Evolutionary conservation across 108 stramenopile genomes (phyloP).

Genomic region (Nitzschia sp.): DNA sequence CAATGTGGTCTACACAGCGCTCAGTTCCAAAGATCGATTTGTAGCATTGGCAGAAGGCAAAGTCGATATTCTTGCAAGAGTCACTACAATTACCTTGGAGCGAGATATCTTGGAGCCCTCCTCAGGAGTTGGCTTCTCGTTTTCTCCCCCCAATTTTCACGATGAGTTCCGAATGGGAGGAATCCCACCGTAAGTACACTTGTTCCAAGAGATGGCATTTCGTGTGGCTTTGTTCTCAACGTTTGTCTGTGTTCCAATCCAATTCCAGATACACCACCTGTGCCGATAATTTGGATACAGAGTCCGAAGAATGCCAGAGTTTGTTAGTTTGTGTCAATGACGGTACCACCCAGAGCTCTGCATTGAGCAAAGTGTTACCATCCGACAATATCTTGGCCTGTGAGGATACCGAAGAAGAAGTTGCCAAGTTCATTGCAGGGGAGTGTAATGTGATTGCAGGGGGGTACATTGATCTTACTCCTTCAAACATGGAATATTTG

Average conservation of each 20-base stretch:
- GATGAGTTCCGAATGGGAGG: slow-evolving; percentile 42
- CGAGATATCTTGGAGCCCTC: slow-evolving; percentile 39
- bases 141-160: slow-evolving; percentile 51
- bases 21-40: slow-evolving; percentile 34
- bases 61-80: slow-evolving; percentile 54
- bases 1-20: slow-evolving; percentile 18
- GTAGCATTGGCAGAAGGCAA: slow-evolving; percentile 27
- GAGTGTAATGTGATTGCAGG: slow-evolving; percentile 33
- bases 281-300: slow-evolving; percentile 32
- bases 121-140: slow-evolving; percentile 34
- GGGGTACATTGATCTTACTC: slow-evolving; percentile 10
- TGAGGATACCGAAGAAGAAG: slow-evolving; percentile 2
- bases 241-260: background rate
- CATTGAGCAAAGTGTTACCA: slow-evolving; percentile 12
- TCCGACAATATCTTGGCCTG: slow-evolving; percentile 19
- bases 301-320: slow-evolving; percentile 19
- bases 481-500: background rate
- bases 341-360: slow-evolving; percentile 23
- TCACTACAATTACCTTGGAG: slow-evolving; percentile 29
- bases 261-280: slow-evolving; percentile 22
- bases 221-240: background rate
- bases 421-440: slow-evolving; percentile 16
- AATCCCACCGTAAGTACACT: slow-evolving; percentile 16
- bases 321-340: slow-evolving; percentile 34
- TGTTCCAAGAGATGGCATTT: background rate